Base-by-base conservation (phyloP, 352 stramenopile genomes). In the Paralagenidium karlingii region DNA sequence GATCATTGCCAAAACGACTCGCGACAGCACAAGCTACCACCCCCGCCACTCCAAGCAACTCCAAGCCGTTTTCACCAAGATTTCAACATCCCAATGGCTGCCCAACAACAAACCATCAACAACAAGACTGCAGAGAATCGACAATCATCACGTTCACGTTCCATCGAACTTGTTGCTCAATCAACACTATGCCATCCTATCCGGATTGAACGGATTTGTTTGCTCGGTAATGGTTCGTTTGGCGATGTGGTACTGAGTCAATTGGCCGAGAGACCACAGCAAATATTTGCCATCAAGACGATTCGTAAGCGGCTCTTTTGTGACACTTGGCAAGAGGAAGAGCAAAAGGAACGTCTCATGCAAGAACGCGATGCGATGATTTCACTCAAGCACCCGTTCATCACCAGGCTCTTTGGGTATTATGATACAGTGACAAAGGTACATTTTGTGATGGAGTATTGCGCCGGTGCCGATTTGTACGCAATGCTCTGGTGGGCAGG, bases 291-390 rank as follows among this genome's bases (percentile, higher is more conserved):
- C 16, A 36, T 36, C 3, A 36, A 36, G 22, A 22, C 22, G 30
- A 36, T 36, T 3, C 19, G 16, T 22, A 36, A 36, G 7, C n/a
- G n/a, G n/a, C n/a, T n/a, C n/a, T n/a, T n/a, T n/a, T n/a, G n/a
- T n/a, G n/a, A n/a, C n/a, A n/a, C n/a, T n/a, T 22, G 22, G 30
- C 3, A 36, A 20, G 22, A 16, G 7, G 30, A 36, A 36, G 54
- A 60, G 18, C 68, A 89, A 30, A 58, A 61, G n/a, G 53, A 54
- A 22, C 71, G 75, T 10, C 55, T 99, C 6, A 67, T 97, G 39
- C 96, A 95, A 34, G 96, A 99, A 65, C 97, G 97, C 64, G 88
- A 96, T 40, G 96, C 99, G 53, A 87, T 99, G 40, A 81, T 82
- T 24, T 69, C 63, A 9, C 68, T 98, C 40, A 70, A 95, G 40